A percentile compares a stretch with the other conserved stretches of the same genome.
These are phyloP conservation scores for Colletotrichum noveboracense DNA, from an alignment of 2,329 filamentous ascomycete species.

Conservation along the genomic window DNA sequence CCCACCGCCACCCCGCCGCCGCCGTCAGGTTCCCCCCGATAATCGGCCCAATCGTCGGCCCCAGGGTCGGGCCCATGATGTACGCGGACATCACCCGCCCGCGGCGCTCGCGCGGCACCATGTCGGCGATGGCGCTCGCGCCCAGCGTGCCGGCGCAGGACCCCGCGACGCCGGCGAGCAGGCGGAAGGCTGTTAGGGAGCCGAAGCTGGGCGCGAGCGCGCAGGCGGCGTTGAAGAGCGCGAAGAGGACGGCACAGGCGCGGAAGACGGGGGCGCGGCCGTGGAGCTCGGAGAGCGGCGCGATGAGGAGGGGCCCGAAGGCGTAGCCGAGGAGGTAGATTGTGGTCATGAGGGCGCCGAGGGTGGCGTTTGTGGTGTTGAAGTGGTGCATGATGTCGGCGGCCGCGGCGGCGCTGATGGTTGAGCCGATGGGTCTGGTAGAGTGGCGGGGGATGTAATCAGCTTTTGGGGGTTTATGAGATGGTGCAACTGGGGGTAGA, in stretches of 20 bases:
- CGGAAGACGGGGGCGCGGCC: constrained; percentile 51
- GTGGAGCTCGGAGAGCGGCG: constrained; percentile 54
- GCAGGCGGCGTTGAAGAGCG: constrained; percentile 40
- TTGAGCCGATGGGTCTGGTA: constrained; percentile 53
- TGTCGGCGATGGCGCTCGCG: constrained; percentile 50
- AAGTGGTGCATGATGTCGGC: constrained; percentile 57
- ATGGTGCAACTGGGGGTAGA: background rate
- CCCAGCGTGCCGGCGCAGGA: constrained; percentile 60
- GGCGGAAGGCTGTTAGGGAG: constrained; percentile 52
- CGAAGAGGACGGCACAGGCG: constrained; percentile 41
- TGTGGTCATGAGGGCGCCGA: constrained; percentile 33
- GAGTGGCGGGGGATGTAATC: background rate
- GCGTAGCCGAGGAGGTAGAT: constrained; percentile 60
- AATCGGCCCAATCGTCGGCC: constrained; percentile 42
- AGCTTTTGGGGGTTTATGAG: background rate
- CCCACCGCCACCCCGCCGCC: constrained; percentile 65
- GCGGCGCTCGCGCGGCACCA: constrained; percentile 36
- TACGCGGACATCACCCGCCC: constrained; percentile 58
- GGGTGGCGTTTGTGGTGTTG: constrained; percentile 46
- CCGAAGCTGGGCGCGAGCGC: constrained; percentile 42
- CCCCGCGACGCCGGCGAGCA: constrained; percentile 57
- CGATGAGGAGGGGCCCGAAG: constrained; percentile 51
- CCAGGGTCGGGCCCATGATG: constrained; percentile 52
- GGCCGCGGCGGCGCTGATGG: constrained; percentile 59
- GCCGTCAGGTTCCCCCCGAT: constrained; percentile 67